Percentiles rank a stretch among this genome's conserved stretches.
Conservation (phyloP, 2,329 filamentous ascomycete species). For the Decorospora gaudefroyi region DNA sequence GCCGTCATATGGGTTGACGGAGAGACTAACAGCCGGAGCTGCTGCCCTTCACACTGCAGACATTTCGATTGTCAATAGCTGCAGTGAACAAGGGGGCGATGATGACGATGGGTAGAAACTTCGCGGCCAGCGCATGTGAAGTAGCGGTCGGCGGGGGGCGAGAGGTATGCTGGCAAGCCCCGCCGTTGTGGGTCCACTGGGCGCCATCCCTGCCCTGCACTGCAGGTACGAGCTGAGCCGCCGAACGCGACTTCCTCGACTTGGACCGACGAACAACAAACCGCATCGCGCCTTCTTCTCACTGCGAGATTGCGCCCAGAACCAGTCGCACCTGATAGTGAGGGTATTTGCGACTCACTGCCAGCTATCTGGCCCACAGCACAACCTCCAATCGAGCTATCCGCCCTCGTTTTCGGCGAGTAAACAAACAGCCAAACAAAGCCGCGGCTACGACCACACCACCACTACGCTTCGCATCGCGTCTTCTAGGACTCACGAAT, state of each 20-base stretch:
- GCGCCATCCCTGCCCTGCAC: conserved; percentile 24
- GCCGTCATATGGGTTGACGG: conserved; percentile 42
- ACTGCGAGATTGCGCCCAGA: background rate
- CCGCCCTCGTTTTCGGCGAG: conserved; percentile 27
- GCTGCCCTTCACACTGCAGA: conserved; percentile 52
- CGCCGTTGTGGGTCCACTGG: conserved; percentile 17
- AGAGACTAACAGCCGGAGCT: conserved; percentile 55
- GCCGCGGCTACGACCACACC: conserved; percentile 11
- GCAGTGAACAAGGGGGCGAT: conserved; percentile 18
- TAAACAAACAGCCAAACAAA: conserved; percentile 48
- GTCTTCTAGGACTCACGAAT: background rate
- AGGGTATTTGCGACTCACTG: conserved; percentile 1
- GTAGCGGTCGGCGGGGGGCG: conserved; percentile 29
- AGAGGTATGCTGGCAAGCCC: conserved; percentile 27
- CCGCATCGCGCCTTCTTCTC: conserved; percentile 12
- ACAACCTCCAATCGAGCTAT: conserved; percentile 6
- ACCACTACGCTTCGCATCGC: background rate
- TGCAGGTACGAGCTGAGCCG: conserved; percentile 19
- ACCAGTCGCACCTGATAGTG: background rate
- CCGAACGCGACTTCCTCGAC: conserved; percentile 29
- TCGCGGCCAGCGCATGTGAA: conserved; percentile 33
- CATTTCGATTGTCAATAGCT: conserved; percentile 31
- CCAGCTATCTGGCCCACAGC: background rate
- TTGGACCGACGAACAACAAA: conserved; percentile 18
- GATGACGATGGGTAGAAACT: conserved; percentile 28